Percentiles rank a stretch among this genome's conserved stretches.
Conservation (phyloP, 1,139 yeast genomes). For the Hemisphaericaspora lyxosophila region DNA sequence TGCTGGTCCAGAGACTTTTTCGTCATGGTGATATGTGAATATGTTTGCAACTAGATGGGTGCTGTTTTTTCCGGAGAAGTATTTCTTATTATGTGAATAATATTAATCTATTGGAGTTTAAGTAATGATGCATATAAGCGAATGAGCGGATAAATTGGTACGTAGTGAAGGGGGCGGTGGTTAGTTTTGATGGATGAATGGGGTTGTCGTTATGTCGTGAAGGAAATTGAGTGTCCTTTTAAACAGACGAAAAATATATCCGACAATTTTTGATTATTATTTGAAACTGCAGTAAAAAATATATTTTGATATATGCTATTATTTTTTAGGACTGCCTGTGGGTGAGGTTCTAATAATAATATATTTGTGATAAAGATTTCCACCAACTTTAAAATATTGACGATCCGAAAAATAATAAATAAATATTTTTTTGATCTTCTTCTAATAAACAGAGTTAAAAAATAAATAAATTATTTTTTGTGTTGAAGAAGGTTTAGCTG, state of each 20-base stretch:
- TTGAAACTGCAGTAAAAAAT: too few species aligned
- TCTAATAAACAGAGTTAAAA: too few species aligned
- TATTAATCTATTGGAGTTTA: too few species aligned
- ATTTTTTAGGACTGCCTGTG: too few species aligned
- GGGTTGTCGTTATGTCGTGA: not conserved
- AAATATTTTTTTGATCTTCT: too few species aligned
- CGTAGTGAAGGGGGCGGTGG: not conserved
- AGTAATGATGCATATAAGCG: too few species aligned
- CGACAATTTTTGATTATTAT: not conserved
- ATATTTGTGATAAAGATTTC: not conserved
- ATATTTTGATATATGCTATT: not conserved
- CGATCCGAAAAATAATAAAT: not conserved
- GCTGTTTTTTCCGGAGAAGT: too few species aligned
- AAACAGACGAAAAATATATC: not conserved
- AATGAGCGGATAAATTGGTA: not conserved
- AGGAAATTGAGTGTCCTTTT: not conserved
- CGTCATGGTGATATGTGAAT: constrained; percentile 16
- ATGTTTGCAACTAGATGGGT: not conserved
- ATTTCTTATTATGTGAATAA: not conserved
- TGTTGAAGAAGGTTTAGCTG: too few species aligned
- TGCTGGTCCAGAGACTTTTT: constrained; percentile 17
- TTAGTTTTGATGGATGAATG: not conserved
- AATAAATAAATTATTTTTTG: not conserved
- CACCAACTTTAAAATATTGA: not conserved
- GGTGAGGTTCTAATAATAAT: too few species aligned